Percentiles rank a stretch among this genome's conserved stretches.
Conservation (phyloP, 257 asterid genomes). For the Nicotiana paniculata region DNA sequence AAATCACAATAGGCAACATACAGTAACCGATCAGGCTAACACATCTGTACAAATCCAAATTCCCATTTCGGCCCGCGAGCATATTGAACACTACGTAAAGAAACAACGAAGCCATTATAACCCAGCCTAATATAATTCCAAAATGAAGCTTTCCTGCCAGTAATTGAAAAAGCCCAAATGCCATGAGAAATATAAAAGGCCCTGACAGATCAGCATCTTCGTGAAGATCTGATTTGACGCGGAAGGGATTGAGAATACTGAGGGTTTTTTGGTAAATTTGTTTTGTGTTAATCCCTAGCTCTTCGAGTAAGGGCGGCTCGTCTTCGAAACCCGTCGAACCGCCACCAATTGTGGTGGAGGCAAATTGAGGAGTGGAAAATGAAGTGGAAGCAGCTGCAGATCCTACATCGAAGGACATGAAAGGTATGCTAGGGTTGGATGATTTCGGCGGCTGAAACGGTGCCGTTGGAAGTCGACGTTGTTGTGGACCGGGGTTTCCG, state of each 20-base stretch:
- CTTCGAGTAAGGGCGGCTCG: slow-evolving; percentile 88
- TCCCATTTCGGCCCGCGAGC: slow-evolving; percentile 83
- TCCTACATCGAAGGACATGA: slow-evolving; percentile 77
- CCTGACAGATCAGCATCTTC: slow-evolving; percentile 94
- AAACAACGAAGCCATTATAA: slow-evolving; percentile 68
- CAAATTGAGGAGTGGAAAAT: slow-evolving; percentile 62
- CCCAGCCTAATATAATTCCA: slow-evolving; percentile 83
- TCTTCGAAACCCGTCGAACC: slow-evolving; percentile 59
- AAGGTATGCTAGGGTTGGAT: slow-evolving; percentile 63
- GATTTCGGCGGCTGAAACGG: slow-evolving; percentile 79
- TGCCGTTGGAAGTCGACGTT: slow-evolving; percentile 80
- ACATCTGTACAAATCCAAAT: slow-evolving; percentile 79
- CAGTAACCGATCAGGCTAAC: slow-evolving; percentile 85
- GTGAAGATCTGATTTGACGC: slow-evolving; percentile 62
- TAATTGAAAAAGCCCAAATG: slow-evolving; percentile 79
- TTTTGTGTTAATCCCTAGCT: slow-evolving; percentile 84
- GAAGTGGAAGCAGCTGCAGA: slow-evolving; percentile 73
- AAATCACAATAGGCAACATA: slow-evolving; percentile 75
- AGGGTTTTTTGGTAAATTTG: slow-evolving; percentile 80
- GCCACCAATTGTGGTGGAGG: slow-evolving; percentile 36
- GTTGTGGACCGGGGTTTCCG: slow-evolving; percentile 55
- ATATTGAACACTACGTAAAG: slow-evolving; percentile 74
- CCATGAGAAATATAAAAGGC: slow-evolving; percentile 78
- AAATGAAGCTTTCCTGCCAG: slow-evolving; percentile 86
- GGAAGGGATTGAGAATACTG: slow-evolving; percentile 59